Evolutionary conservation across 176 grass and related monocot genomes (phyloP).

Genomic region (Melocanna baccifera): DNA sequence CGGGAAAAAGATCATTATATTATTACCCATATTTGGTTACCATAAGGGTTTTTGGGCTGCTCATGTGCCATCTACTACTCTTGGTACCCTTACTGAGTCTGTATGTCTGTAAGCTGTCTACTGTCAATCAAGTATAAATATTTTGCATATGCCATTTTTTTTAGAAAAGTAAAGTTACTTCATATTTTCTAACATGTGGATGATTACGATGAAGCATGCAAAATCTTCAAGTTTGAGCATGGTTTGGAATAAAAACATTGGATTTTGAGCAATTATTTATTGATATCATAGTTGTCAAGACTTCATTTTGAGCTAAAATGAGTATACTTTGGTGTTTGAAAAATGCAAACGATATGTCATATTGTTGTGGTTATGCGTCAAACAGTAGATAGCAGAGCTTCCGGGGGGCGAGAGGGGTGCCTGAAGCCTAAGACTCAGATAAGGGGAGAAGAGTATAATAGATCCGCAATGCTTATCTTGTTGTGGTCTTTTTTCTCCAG

Average conservation of each 20-base stretch:
- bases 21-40: constrained; percentile 17
- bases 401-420: too few relatives aligned
- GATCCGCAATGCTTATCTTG: too few relatives aligned
- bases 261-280: neutral
- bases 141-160: neutral
- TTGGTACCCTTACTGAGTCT: neutral
- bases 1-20: neutral
- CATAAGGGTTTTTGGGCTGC: neutral
- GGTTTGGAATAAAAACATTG: neutral
- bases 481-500: too few relatives aligned
- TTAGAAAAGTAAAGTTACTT: neutral
- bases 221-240: neutral
- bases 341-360: too few relatives aligned
- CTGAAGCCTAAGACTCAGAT: too few relatives aligned
- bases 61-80: neutral
- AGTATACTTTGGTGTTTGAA: constrained; percentile 10
- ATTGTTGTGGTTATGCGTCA: too few relatives aligned
- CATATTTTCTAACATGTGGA: constrained; percentile 1
- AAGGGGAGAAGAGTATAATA: too few relatives aligned
- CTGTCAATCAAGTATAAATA: constrained; percentile 9
- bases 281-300: neutral
- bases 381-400: too few relatives aligned
- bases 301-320: constrained; percentile 11
- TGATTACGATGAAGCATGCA: neutral
- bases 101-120: neutral